phyloP scores from a whole-genome alignment of 2,329 filamentous ascomycete genomes.

The Ophiocordyceps robertsii region DNA sequence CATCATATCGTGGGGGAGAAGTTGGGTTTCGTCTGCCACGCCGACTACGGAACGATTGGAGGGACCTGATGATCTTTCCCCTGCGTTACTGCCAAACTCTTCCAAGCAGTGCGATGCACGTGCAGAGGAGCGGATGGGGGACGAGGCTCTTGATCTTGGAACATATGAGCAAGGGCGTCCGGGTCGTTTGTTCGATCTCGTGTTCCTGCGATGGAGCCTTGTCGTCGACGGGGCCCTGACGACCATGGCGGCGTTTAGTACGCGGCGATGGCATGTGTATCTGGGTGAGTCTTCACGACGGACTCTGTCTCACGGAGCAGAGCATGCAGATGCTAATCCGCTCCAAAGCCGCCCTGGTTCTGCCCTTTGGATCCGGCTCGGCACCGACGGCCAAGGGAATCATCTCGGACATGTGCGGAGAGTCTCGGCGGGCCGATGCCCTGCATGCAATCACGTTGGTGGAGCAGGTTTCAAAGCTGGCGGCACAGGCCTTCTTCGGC shows the following conservation, averaged over 20 bases:
- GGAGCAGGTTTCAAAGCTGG: constrained; percentile 52
- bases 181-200: constrained; percentile 49
- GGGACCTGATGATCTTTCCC: not conserved
- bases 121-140: not conserved
- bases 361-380: constrained; percentile 57
- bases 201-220: constrained; percentile 53
- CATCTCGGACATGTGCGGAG: constrained; percentile 57
- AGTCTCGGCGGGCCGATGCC: constrained; percentile 49
- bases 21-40: constrained; percentile 9
- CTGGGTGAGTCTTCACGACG: constrained; percentile 24
- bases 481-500: constrained; percentile 53
- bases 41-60: constrained; percentile 19
- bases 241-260: constrained; percentile 47
- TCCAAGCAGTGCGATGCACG: not conserved
- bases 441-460: constrained; percentile 56
- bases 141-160: not conserved
- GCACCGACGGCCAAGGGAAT: constrained; percentile 58
- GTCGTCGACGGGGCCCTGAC: constrained; percentile 53
- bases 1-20: constrained; percentile 33
- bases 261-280: constrained; percentile 54
- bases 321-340: not conserved
- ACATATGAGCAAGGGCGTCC: constrained; percentile 24
- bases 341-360: constrained; percentile 39
- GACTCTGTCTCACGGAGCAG: too few relatives aligned
- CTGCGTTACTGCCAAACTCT: not conserved